Evolutionary conservation across 208 protist genomes (phyloP), one percentile per base, ranked within the genome.

Genomic region (Acanthamoeba royreba): DNA sequence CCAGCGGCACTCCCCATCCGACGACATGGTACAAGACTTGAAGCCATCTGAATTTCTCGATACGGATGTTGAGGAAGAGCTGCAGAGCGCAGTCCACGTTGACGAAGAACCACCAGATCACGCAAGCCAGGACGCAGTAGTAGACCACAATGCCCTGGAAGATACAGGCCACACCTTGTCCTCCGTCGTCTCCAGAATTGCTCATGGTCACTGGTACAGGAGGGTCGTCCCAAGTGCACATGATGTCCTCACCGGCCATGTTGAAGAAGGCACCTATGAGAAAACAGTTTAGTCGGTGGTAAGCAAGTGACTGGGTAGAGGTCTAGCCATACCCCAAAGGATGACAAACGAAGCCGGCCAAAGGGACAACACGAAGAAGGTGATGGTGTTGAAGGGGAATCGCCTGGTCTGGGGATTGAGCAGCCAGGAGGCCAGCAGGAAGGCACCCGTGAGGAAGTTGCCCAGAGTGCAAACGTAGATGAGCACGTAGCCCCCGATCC

Each of bases 41-140:
- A 0, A 81, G 69, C 69, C 69, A 81, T 3, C 69, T 11, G 69
- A 81, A 81, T n/a, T 47, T 43, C 69, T 81, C 69, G 38, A 81
- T 81, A 28, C 69, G 69, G 2, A 81, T 28, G 8, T 81, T 81
- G 69, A 81, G 11, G 69, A 81, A 81, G 2, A 81, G 69, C 40
- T 81, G 69, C 35, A 81, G 69, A 17, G 69, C 69, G 40, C 69
- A 81, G 69, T 81, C 69, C 25, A 81, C 69, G 40, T 81, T 81
- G 38, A 81, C 69, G 17, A 81, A 81, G 69, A 81, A 81, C 69
- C 69, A 81, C 69, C 69, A 81, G 69, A 81, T 81, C 40, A 81
- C 69, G 69, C 69, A 81, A 5, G 69, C 69, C 69, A 81, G 69
- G 8, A 81, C 69, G 69, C 69, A 81, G 38, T 81, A 81, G 69